Conservation (phyloP, 805 yeast genomes). For the Wickerhamiella cacticola region DNA sequence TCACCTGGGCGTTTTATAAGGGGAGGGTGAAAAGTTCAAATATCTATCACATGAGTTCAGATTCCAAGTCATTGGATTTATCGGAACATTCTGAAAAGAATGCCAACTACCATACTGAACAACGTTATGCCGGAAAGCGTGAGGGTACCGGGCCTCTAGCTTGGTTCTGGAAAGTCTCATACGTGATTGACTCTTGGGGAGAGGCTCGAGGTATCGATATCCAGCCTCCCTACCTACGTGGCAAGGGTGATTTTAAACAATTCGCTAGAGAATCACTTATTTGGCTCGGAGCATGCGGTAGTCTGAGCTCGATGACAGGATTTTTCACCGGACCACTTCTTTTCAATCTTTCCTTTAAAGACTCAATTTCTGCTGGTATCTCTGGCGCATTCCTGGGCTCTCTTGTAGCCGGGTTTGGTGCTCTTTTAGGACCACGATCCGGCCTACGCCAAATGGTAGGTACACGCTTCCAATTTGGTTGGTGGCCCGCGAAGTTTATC, state of each 20-base stretch:
- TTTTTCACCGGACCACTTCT: slow-evolving; percentile 63
- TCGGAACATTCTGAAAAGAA: neutral
- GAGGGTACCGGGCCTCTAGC: slow-evolving; percentile 15
- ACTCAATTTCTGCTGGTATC: slow-evolving; percentile 50
- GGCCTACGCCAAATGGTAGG: slow-evolving; percentile 85
- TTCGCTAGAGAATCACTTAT: slow-evolving; percentile 44
- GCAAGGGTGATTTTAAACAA: slow-evolving; percentile 19
- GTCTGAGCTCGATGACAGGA: slow-evolving; percentile 80
- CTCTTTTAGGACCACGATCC: slow-evolving; percentile 80
- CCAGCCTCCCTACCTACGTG: slow-evolving; percentile 51
- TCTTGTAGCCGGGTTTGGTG: slow-evolving; percentile 65
- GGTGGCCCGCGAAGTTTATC: slow-evolving; percentile 71
- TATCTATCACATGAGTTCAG: neutral
- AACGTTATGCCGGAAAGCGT: slow-evolving; percentile 17
- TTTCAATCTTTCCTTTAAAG: slow-evolving; percentile 55
- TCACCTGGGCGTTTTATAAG: neutral
- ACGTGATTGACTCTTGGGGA: slow-evolving; percentile 40
- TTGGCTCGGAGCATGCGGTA: slow-evolving; percentile 81
- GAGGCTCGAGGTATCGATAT: slow-evolving; percentile 75
- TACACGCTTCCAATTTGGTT: slow-evolving; percentile 69
- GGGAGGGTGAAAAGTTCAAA: neutral
- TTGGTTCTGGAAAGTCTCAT: slow-evolving; percentile 22
- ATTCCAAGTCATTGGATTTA: neutral
- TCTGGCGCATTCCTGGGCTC: slow-evolving; percentile 60
- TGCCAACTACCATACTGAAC: slow-evolving; percentile 14